These are phyloP conservation scores for Trypanosoma theileri DNA, from an alignment of 208 protist genomes.

Conservation along the genomic window DNA sequence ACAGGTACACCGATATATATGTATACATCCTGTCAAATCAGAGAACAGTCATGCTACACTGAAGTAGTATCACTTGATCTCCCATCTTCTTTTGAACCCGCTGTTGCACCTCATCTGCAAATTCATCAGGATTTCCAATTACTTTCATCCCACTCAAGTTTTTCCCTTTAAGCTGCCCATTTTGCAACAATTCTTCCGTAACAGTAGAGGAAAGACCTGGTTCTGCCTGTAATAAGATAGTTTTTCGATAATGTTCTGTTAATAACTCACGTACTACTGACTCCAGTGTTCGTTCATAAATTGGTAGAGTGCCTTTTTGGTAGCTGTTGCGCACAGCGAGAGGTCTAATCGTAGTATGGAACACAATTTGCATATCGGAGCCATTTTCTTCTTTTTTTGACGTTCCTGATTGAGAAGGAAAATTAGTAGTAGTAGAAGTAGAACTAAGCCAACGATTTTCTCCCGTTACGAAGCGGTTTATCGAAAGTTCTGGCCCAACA, in stretches of 20 bases:
- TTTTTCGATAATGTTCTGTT: conserved; percentile 32
- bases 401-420: background rate
- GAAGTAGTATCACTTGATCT: conserved; percentile 29
- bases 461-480: conserved; percentile 53
- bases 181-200: conserved; percentile 58
- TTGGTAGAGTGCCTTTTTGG: conserved; percentile 47
- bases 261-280: conserved; percentile 44
- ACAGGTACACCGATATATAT: background rate
- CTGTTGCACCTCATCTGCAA: conserved; percentile 20
- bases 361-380: background rate
- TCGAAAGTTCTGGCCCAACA: conserved; percentile 34
- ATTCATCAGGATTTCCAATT: conserved; percentile 11
- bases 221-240: conserved; percentile 34
- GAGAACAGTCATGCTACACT: conserved; percentile 10
- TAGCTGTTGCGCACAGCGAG: conserved; percentile 54
- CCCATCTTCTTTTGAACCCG: conserved; percentile 21
- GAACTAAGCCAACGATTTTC: background rate
- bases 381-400: too few relatives aligned
- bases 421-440: background rate
- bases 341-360: conserved; percentile 20
- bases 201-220: conserved; percentile 17
- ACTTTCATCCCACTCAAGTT: conserved; percentile 18
- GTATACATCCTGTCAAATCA: background rate
- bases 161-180: conserved; percentile 42
- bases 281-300: conserved; percentile 50